Base-by-base conservation (phyloP, 1,284 basidiomycete species). In the Ganoderma multipileum region DNA sequence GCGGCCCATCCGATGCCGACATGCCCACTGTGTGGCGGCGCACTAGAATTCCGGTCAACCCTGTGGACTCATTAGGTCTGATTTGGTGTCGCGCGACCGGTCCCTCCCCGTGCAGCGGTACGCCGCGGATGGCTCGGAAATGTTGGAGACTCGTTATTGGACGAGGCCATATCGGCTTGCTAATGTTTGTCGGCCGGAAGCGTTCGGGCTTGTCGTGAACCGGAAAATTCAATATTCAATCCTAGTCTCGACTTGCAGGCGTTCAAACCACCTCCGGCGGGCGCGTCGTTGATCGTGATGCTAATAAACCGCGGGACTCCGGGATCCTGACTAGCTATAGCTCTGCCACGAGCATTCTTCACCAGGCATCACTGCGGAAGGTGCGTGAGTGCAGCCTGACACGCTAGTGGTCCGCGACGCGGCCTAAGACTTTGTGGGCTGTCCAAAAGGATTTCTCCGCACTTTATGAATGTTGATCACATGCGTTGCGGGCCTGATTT, bases 381-480 rank as follows among this genome's bases (percentile, higher is more conserved):
- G 28, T 42, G 30, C 39, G 42, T 30, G 60, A 28, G 62, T 52
- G 68, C 68, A 66, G 62, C n/a, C 62, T 62, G 68, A 66, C 52
- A 61, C 30, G 62, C 50, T 62, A 58, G 68, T 50, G 33, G 62
- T 60, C 63, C 57, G 47, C 39, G 66, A 59, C 50, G n/a, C 14
- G 33, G 33, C 16, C 52, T 9, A n/a, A 26, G 14, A 23, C 9
- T 54, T 30, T 11, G 28, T 30, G 52, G 28, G 28, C 26, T 12
- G 41, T 6, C 41, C 20, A 42, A 6, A 18, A 50, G 12, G 23
- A 33, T 33, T 3, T 26, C 26, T 26, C 26, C 47, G 14, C 26
- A 16, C 20, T 18, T 20, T 47, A 11, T 50, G 0, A 50, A 26
- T 26, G 14, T 6, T 55, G 26, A 12, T 26, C 52, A 55, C 52